Evolutionary conservation across 2,329 filamentous ascomycete genomes (phyloP), one percentile per base, ranked within the genome.

Genomic region (Biscogniauxia mediterranea): DNA sequence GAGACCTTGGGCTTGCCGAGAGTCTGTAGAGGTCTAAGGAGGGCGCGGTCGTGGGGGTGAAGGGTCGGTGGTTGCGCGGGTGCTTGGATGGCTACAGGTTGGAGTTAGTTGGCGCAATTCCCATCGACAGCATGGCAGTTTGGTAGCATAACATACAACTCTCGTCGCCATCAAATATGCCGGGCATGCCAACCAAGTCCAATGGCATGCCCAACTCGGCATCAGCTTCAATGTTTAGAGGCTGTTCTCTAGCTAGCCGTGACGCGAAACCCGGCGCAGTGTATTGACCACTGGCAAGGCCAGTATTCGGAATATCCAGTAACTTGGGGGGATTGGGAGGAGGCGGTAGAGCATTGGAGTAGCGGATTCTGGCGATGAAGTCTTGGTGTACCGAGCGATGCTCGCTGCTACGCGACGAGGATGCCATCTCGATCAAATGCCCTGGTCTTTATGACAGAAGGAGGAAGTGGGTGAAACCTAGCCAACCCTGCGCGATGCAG

Each of bases 121-220:
- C 23, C 55, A 55, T 8, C 42, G n/a, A n/a, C 23, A 50, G 38
- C 57, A 61, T 68, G 28, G 11, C 28, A 32, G 28, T 2, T 32
- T 8, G 11, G 69, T 50, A 28, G n/a, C 57, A 53, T 50, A 60
- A 79, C 83, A 75, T 83, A 97, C 93, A 92, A 78, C 90, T 90
- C 81, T 98, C 94, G 75, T 98, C 93, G 61, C 93, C 94, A 71
- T 98, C 89, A 72, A 98, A 97, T 60, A 98, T 89, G 28, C 93
- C 93, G 6, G 94, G 94, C 80, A 98, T 92, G 71, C 95, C 95
- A 61, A 98, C 90, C 68, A 99, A 80, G 75, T 98, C 94, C 73
- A 99, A 87, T 62, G 93, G 93, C 95, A 99, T 98, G 61, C 95
- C 95, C 69, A 98, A 85, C 80, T 99, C 95, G 8, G 93, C 95